Conservation (phyloP, 2,329 filamentous ascomycete species). For the Diaporthe batatas region DNA sequence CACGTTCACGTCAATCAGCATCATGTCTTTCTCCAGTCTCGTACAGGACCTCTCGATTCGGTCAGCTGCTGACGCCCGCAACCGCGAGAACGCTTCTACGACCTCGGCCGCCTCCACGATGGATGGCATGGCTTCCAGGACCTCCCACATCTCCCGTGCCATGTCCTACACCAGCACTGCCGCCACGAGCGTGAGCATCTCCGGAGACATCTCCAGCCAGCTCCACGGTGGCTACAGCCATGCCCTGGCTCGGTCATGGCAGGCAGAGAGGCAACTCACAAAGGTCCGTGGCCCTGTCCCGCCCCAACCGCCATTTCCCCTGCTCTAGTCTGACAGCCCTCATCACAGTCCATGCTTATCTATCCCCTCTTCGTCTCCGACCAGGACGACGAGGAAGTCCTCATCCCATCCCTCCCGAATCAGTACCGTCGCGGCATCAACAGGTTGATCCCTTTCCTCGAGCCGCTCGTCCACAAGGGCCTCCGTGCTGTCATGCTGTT, state of each 20-base stretch:
- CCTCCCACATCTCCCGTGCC: constrained; percentile 72
- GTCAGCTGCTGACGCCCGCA: constrained; percentile 53
- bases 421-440: constrained; percentile 91
- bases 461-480: constrained; percentile 89
- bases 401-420: constrained; percentile 91
- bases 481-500: constrained; percentile 95
- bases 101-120: constrained; percentile 61
- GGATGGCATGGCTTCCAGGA: constrained; percentile 70
- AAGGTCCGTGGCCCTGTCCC: constrained; percentile 68
- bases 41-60: constrained; percentile 75
- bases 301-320: neutral
- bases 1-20: neutral
- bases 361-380: constrained; percentile 98
- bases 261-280: constrained; percentile 86
- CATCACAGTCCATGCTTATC: constrained; percentile 90
- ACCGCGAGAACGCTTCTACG: constrained; percentile 59
- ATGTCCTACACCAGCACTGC: constrained; percentile 77
- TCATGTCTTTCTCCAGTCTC: constrained; percentile 77
- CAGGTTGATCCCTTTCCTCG: constrained; percentile 85
- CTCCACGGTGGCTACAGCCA: constrained; percentile 87
- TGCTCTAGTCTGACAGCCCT: constrained; percentile 15
- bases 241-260: constrained; percentile 83
- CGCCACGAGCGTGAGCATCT: constrained; percentile 77
- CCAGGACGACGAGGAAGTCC: constrained; percentile 89
- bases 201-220: constrained; percentile 84